These are phyloP conservation scores for Phaseolus coccineus DNA, from an alignment of 331 rosid species.

Conservation along the genomic window DNA sequence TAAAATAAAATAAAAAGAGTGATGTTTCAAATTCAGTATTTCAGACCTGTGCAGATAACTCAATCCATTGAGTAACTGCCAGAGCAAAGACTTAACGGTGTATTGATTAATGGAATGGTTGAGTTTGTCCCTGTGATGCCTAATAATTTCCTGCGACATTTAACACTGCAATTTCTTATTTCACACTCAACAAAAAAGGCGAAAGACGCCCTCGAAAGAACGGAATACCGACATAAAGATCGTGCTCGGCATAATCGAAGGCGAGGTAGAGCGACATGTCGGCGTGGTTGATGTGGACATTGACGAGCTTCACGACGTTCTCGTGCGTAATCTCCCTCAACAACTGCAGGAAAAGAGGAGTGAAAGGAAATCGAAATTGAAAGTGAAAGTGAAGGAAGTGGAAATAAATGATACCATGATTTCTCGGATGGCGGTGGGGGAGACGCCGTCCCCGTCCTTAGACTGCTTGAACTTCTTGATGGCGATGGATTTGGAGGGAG, in stretches of 20 bases:
- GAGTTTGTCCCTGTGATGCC: constrained; percentile 96
- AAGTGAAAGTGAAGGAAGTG: not conserved
- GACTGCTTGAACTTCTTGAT: constrained; percentile 97
- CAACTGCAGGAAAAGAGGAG: constrained; percentile 54
- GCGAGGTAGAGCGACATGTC: constrained; percentile 98
- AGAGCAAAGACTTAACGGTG: constrained; percentile 87
- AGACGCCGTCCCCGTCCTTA: constrained; percentile 95
- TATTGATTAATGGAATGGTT: constrained; percentile 76
- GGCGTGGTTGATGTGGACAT: constrained; percentile 91
- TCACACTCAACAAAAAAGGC: not conserved
- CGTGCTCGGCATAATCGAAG: constrained; percentile 97
- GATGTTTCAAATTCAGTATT: constrained; percentile 12
- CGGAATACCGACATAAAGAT: constrained; percentile 80
- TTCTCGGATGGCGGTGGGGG: constrained; percentile 98
- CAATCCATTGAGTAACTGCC: constrained; percentile 97
- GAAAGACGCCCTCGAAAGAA: not conserved
- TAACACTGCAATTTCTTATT: constrained; percentile 14
- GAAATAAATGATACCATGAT: constrained; percentile 64
- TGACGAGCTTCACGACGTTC: constrained; percentile 94
- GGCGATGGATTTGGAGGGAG: constrained; percentile 94
- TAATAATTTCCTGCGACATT: constrained; percentile 83
- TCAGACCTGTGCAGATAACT: constrained; percentile 88
- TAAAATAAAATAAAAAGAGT: constrained; percentile 4
- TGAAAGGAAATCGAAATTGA: not conserved
- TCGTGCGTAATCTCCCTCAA: constrained; percentile 93